Evolutionary conservation across 345 rosid species (phyloP).

Genomic region (Citrus mangshanensis): DNA sequence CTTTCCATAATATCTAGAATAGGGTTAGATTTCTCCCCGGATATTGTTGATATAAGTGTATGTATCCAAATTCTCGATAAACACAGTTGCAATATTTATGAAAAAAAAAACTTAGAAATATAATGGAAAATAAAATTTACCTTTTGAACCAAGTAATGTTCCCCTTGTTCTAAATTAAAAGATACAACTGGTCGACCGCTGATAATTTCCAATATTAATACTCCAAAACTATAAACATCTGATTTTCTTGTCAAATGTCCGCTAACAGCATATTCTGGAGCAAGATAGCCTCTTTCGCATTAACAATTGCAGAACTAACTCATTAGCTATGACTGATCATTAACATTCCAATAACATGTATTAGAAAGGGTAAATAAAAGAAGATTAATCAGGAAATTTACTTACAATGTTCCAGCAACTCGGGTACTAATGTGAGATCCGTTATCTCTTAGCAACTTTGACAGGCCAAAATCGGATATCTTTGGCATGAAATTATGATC

Average conservation of each 20-base stretch:
- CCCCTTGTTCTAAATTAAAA: slow-evolving; percentile 47
- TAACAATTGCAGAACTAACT: slow-evolving; percentile 9
- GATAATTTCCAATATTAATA: slow-evolving; percentile 48
- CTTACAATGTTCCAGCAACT: slow-evolving; percentile 63
- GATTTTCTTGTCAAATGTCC: slow-evolving; percentile 52
- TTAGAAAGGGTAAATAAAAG: not conserved
- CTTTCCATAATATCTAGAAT: too few relatives aligned
- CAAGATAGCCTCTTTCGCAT: slow-evolving; percentile 50
- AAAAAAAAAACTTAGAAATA: too few relatives aligned
- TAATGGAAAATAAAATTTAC: slow-evolving; percentile 14
- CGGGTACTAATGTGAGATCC: slow-evolving; percentile 52
- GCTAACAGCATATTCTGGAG: slow-evolving; percentile 53
- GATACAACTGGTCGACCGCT: slow-evolving; percentile 39
- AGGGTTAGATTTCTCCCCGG: too few relatives aligned
- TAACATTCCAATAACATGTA: not conserved
- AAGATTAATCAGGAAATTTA: not conserved
- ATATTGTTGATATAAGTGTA: too few relatives aligned
- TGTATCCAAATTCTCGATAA: not conserved
- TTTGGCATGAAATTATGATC: slow-evolving; percentile 47
- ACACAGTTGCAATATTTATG: not conserved
- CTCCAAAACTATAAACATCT: slow-evolving; percentile 63
- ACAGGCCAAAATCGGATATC: slow-evolving; percentile 69
- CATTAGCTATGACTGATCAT: slow-evolving; percentile 10
- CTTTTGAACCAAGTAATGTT: slow-evolving; percentile 53
- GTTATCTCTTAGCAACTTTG: slow-evolving; percentile 33